phyloP scores from a whole-genome alignment of 2,329 filamentous ascomycete genomes.

The Fusarium chaquense region DNA sequence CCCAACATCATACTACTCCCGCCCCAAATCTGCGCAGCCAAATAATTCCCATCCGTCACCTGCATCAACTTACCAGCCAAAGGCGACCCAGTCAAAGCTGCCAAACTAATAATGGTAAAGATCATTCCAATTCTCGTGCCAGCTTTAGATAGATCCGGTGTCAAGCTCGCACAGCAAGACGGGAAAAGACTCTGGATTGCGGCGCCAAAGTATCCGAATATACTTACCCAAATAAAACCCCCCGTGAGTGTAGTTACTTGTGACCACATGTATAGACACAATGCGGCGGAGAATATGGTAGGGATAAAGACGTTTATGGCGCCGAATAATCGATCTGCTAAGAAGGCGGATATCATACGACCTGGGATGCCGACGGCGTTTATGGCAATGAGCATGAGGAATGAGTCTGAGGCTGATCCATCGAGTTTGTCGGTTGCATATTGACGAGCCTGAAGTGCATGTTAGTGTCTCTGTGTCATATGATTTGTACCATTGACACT shows the following conservation, averaged over 20 bases:
- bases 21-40: slow-evolving; percentile 65
- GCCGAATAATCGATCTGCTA: slow-evolving; percentile 67
- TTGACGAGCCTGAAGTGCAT: slow-evolving; percentile 51
- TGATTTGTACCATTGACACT: slow-evolving; percentile 23
- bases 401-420: slow-evolving; percentile 62
- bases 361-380: slow-evolving; percentile 69
- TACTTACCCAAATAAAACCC: slow-evolving; percentile 68
- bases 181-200: slow-evolving; percentile 76
- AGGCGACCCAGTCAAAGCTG: slow-evolving; percentile 66
- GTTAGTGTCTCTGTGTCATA: not conserved
- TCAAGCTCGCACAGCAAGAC: slow-evolving; percentile 60
- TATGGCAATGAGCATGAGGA: slow-evolving; percentile 69
- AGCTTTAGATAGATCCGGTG: slow-evolving; percentile 64
- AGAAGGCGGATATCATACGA: slow-evolving; percentile 65
- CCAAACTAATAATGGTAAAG: slow-evolving; percentile 68
- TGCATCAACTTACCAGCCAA: slow-evolving; percentile 65
- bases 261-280: slow-evolving; percentile 65
- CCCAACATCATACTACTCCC: slow-evolving; percentile 60
- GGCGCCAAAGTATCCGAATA: slow-evolving; percentile 74
- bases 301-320: slow-evolving; percentile 68
- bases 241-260: slow-evolving; percentile 55
- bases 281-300: slow-evolving; percentile 59
- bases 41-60: slow-evolving; percentile 57
- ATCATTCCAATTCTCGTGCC: slow-evolving; percentile 71
- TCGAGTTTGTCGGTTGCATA: slow-evolving; percentile 57